These are phyloP conservation scores for Bruguiera parviflora DNA, from an alignment of 345 rosid genomes.

Conservation along the genomic window DNA sequence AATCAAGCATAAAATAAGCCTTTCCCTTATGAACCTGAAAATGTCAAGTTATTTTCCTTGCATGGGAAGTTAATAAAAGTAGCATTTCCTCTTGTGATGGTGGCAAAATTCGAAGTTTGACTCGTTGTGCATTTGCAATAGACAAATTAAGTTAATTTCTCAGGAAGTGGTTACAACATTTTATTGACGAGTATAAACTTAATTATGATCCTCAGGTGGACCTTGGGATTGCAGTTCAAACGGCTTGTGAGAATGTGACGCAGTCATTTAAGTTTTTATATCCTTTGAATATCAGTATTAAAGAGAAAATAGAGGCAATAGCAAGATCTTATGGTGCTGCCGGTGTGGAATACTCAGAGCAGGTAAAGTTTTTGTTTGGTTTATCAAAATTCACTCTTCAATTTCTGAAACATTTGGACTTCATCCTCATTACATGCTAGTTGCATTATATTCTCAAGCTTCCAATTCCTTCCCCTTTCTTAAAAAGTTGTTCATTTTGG, in stretches of 20 bases:
- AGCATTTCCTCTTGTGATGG: background rate
- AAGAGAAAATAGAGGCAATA: slow-evolving; percentile 86
- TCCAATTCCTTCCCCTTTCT: background rate
- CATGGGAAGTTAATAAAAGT: background rate
- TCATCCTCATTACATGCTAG: background rate
- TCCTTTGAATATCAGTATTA: slow-evolving; percentile 70
- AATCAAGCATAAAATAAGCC: no score
- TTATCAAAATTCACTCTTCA: background rate
- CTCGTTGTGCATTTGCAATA: background rate
- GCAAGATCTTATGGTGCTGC: slow-evolving; percentile 95
- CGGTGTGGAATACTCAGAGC: slow-evolving; percentile 87
- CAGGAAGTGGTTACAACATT: background rate
- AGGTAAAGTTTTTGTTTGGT: slow-evolving; percentile 42
- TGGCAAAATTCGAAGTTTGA: background rate
- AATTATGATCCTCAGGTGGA: slow-evolving; percentile 56
- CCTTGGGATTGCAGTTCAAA: slow-evolving; percentile 90
- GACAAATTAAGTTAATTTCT: background rate
- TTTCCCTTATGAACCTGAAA: no score
- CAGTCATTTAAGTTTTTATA: slow-evolving; percentile 75
- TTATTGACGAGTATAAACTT: background rate
- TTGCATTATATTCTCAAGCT: background rate
- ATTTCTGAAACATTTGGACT: background rate
- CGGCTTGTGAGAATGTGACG: slow-evolving; percentile 69
- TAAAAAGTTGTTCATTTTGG: background rate
- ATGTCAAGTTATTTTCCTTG: no score